These are phyloP conservation scores for Claviceps sp. DNA, from an alignment of 2,329 filamentous ascomycete species.

Conservation along the genomic window DNA sequence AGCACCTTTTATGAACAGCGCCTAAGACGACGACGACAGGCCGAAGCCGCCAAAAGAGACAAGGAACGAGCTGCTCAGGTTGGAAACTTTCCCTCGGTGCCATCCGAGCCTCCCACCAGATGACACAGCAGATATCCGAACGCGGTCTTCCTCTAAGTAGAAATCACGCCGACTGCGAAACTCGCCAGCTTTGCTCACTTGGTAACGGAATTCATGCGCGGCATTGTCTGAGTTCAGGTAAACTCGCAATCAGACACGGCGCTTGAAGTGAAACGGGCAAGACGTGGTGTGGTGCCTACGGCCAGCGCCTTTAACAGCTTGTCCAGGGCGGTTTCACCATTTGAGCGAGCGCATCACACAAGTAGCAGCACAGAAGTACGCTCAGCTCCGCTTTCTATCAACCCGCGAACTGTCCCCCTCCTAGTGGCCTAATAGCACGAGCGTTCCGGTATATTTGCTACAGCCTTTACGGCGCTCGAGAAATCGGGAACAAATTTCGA, in stretches of 20 bases:
- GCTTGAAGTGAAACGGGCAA: too few species aligned
- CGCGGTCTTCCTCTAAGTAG: too few species aligned
- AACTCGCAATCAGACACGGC: too few species aligned
- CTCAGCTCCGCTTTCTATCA: too few species aligned
- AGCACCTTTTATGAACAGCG: conserved; percentile 82
- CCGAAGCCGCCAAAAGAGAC: conserved; percentile 54
- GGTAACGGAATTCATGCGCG: too few species aligned
- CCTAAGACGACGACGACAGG: conserved; percentile 51
- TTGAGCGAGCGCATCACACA: background rate
- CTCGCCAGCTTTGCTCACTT: background rate
- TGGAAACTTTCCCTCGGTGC: conserved; percentile 72
- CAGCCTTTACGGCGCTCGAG: too few species aligned
- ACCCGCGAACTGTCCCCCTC: too few species aligned
- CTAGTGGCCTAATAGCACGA: too few species aligned
- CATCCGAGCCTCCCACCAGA: conserved; percentile 41
- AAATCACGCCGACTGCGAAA: background rate
- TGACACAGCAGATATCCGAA: background rate
- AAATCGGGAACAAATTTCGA: too few species aligned
- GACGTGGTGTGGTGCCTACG: too few species aligned
- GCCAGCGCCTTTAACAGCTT: background rate
- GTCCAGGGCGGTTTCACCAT: background rate
- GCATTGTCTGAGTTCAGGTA: too few species aligned
- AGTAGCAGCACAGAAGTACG: background rate
- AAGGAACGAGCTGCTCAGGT: conserved; percentile 69
- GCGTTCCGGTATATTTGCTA: too few species aligned